Base-by-base conservation (phyloP, 2,329 filamentous ascomycete species). In the Tolypocladium endophyticum region DNA sequence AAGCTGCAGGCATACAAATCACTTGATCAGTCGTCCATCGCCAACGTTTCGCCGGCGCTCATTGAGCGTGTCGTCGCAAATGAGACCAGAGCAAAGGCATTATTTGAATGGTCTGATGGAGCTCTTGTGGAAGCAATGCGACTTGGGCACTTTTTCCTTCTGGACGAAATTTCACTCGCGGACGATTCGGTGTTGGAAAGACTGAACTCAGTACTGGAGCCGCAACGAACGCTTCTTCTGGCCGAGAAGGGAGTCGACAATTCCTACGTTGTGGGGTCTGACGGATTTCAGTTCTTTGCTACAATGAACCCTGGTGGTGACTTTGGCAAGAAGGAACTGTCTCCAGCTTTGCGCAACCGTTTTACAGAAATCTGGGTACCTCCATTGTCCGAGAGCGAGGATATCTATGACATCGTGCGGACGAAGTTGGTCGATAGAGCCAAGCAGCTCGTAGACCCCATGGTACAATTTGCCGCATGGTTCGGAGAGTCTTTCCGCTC, bases 301-400 rank as follows among this genome's bases (percentile, higher is more conserved):
- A 99, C 94, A 0, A 99, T 99, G 94, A 99, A 99, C 66, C 94
- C 94, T 11, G 95, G 95, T 57, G 94, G 95, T 54, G 94, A 99
- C 70, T 99, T 97, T 71, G 94, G 94, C 64, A 99, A 99, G 76
- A 91, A 93, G 66, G 94, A 99, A 72, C 81, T 99, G 16, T 99
- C 94, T 1, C 94, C 94, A 3, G 95, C 94, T 18, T 77, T 99
- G 61, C 84, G 94, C 54, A 99, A 99, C 71, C 89, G 94, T 61
- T 96, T 99, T 71, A 99, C 94, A 0, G 94, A 99, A 73, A 97
- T 99, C 11, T 99, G 94, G 94, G 94, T 97, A 0, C 92, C 94
- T 1, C 84, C 92, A 1, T 77, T 97, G 61, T 92, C 91, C 1
- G 89, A 93, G 61, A 83, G 85, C 57, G 87, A 92, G 36, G 95